These are phyloP conservation scores for Parathielavia appendiculata DNA, from an alignment of 495 filamentous ascomycete species.

Conservation along the genomic window DNA sequence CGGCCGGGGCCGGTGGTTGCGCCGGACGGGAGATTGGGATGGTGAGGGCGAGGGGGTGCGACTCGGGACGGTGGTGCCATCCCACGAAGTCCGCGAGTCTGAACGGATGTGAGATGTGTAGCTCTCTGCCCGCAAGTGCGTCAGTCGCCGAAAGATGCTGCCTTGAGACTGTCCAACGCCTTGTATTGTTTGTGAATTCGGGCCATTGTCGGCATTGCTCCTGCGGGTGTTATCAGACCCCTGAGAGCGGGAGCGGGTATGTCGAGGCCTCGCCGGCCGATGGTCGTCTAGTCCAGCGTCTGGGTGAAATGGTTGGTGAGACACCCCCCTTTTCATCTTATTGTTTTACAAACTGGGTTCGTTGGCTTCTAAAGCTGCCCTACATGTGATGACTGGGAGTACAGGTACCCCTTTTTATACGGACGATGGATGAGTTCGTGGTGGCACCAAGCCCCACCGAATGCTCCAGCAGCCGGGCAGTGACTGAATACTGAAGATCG, in stretches of 20 bases:
- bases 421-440: too few relatives aligned
- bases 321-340: neutral
- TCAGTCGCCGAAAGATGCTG: neutral
- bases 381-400: too few relatives aligned
- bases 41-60: constrained; percentile 5
- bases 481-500: too few relatives aligned
- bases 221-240: neutral
- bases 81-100: constrained; percentile 3
- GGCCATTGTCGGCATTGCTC: neutral
- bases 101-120: neutral
- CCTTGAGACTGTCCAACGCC: neutral
- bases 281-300: neutral
- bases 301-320: neutral
- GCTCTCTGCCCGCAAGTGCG: neutral
- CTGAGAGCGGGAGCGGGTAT: neutral
- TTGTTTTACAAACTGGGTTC: neutral
- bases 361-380: too few relatives aligned
- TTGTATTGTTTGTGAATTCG: neutral
- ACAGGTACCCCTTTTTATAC: too few relatives aligned
- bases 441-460: too few relatives aligned
- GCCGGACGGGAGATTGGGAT: neutral
- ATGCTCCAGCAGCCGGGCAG: too few relatives aligned
- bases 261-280: neutral
- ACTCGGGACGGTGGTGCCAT: neutral
- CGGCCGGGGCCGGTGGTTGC: neutral